Base-by-base conservation (phyloP, 345 rosid species). In the Zanthoxylum bungeanum region DNA sequence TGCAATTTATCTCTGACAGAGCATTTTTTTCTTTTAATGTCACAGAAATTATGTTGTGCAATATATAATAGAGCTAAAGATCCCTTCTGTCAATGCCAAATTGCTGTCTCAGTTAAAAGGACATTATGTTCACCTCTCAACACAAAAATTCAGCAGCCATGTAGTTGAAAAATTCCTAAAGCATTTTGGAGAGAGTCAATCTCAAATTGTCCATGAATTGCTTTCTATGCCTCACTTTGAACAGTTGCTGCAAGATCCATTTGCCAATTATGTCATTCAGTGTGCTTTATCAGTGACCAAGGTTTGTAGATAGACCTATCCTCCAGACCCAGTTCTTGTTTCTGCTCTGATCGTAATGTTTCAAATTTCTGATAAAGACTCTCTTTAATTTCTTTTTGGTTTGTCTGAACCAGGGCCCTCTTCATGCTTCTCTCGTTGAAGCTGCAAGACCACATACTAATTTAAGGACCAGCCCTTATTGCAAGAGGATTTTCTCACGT, bases 11-110 rank as follows among this genome's bases (percentile, higher is more conserved):
- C 24, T 37, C 49, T 70, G 51, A 64, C 58, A 69, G 62, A 44
- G 49, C 66, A 51, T 24, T 31, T 44, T 33, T 67, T 60, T 22
- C n/a, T n/a, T n/a, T n/a, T 16, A 66, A 58, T 63, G 73, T 52
- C 11, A 17, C 87, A 90, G 97, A 83, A 91, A 89, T 75, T 91
- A 91, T 77, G 97, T 89, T 61, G 86, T 89, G 56, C 97, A 91
- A 69, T 87, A 77, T 71, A 75, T 91, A 36, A 83, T 91, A 51
- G 91, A 89, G 79, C 82, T 80, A 9, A 78, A 85, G 51, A 68
- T 69, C 52, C 80, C 89, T 59, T 55, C 84, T 47, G 76, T 47
- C 17, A 55, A 55, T 28, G 80, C 73, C 67, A 73, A 75, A 59
- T 62, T 79, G 46, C 87, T 79, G 69, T 78, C 87, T 70, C 88